Evolutionary conservation across 83 land plant species (phyloP), one percentile per base, ranked within the genome.

Genomic region (Picea abies): DNA sequence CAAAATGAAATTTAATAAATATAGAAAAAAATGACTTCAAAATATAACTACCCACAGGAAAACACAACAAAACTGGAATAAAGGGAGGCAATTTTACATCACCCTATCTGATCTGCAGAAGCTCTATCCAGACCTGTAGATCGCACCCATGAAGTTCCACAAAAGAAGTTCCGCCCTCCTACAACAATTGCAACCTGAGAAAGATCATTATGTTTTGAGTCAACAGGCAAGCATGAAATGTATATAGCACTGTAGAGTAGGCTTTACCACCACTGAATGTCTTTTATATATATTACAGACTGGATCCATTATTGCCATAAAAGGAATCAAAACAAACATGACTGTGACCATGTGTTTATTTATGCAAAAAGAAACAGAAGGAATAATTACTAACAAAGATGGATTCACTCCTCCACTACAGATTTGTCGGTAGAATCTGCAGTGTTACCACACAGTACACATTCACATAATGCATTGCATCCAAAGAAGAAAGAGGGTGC

Each of bases 51-150:
- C 29, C 12, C 19, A 19, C 76, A 37, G 10, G 19, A 41, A 69
- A 37, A 41, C 49, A 39, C 20, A 32, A 4, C 16, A 15, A 19
- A 39, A 71, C 49, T 19, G n/a, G 20, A 71, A 41, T 32, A 79
- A 60, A 29, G 80, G 37, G 68, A 80, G 75, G 70, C 77, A 41
- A 71, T 47, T 29, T 56, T 58, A 80, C 61, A 35, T 80, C 87
- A 96, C 99, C 99, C 97, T 84, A 96, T 93, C 65, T 96, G 99
- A 83, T 94, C 93, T 16, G 99, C 93, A 61, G 95, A 90, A 22
- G 89, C 78, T 81, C 97, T 92, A 85, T 96, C 97, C 39, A 89
- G 82, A 11, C 93, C 97, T 78, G 96, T 90, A 67, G 93, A 83
- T 79, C 86, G 86, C 3, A 93, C 92, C 99, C 99, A 96, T 66